These are phyloP conservation scores for Solanum corneliomulleri DNA, from an alignment of 257 asterid species.

Conservation along the genomic window DNA sequence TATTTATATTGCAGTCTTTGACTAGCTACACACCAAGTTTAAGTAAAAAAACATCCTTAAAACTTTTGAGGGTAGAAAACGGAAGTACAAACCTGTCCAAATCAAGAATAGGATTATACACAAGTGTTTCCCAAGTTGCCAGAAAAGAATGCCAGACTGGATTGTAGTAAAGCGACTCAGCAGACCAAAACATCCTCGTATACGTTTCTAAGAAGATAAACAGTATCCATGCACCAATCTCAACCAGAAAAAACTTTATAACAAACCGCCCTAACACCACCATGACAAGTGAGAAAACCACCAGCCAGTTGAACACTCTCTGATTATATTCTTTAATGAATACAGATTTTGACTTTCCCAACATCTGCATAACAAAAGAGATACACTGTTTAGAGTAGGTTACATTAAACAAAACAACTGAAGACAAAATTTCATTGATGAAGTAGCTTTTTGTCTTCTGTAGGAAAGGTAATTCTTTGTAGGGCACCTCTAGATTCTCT, in stretches of 20 bases:
- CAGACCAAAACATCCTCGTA: slow-evolving; percentile 93
- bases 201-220: slow-evolving; percentile 95
- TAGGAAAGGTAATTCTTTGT: neutral
- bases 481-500: neutral
- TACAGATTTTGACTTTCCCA: slow-evolving; percentile 79
- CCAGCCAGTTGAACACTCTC: slow-evolving; percentile 94
- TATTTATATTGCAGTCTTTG: neutral
- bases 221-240: slow-evolving; percentile 90
- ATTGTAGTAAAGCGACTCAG: slow-evolving; percentile 93
- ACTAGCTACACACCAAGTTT: neutral
- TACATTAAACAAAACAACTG: neutral
- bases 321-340: slow-evolving; percentile 93
- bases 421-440: neutral
- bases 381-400: neutral
- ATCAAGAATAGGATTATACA: slow-evolving; percentile 90
- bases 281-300: slow-evolving; percentile 87
- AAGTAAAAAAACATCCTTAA: neutral
- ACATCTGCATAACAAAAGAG: slow-evolving; percentile 51
- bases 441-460: neutral
- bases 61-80: neutral
- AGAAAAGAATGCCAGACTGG: slow-evolving; percentile 87
- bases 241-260: slow-evolving; percentile 67
- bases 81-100: slow-evolving; percentile 57
- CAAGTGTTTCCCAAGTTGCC: slow-evolving; percentile 78
- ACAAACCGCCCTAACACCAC: slow-evolving; percentile 93